Percentiles rank a stretch among this genome's conserved stretches.
phyloP scores from a whole-genome alignment of 1,284 basidiomycete species.

The Phenoliferia sp. region DNA sequence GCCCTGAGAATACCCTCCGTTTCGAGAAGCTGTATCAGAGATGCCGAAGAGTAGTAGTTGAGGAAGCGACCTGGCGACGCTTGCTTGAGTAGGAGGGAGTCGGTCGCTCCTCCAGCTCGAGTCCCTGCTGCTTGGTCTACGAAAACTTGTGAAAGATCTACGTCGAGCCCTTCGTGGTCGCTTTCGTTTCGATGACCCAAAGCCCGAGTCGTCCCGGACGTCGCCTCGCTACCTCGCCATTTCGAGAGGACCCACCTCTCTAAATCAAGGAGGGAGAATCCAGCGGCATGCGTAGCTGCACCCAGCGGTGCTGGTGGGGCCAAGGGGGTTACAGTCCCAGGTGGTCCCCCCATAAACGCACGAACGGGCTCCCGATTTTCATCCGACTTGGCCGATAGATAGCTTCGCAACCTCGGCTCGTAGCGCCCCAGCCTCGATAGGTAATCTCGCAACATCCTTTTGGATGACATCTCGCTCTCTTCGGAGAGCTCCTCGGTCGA shows the following conservation, averaged over 20 bases:
- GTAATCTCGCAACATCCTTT: slow-evolving; percentile 7
- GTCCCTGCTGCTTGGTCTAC: not conserved
- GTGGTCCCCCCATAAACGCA: not conserved
- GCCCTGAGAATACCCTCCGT: not conserved
- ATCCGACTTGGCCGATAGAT: not conserved
- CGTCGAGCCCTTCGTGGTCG: not conserved
- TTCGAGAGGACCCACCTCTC: not conserved
- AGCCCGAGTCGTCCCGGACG: no score
- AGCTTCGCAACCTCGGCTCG: not conserved
- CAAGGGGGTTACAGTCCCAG: not conserved
- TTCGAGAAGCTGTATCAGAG: not conserved
- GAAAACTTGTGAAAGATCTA: slow-evolving; percentile 5
- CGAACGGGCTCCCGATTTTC: not conserved
- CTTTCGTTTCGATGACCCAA: not conserved
- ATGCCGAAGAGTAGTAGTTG: slow-evolving; percentile 9
- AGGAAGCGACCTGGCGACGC: not conserved
- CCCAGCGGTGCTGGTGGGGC: not conserved
- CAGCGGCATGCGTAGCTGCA: not conserved
- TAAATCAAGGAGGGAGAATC: slow-evolving; percentile 5
- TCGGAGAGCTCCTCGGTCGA: not conserved
- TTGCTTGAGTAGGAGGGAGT: not conserved
- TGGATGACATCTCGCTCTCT: not conserved
- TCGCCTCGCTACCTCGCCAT: not conserved
- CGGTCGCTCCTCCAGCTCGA: not conserved
- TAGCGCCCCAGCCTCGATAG: slow-evolving; percentile 4